Conservation (phyloP, 2,329 filamentous ascomycete genomes). For the Scortechinia acanthostroma region DNA sequence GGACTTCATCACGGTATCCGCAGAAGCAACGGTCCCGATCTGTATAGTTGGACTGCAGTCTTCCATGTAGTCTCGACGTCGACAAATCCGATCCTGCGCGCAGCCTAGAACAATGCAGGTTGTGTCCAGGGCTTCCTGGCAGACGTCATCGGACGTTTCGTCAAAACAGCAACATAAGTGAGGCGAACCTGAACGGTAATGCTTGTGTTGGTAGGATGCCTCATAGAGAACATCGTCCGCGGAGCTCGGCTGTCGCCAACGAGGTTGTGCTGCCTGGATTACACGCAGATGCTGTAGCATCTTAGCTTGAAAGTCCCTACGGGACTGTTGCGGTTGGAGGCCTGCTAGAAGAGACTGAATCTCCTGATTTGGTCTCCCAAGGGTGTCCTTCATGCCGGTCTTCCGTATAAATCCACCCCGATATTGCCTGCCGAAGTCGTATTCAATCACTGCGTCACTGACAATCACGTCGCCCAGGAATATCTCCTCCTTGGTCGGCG, state of each 20-base stretch:
- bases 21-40: slow-evolving; percentile 14
- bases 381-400: slow-evolving; percentile 8
- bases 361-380: slow-evolving; percentile 8
- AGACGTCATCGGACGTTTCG: slow-evolving; percentile 9
- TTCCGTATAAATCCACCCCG: slow-evolving; percentile 9
- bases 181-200: slow-evolving; percentile 8
- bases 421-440: slow-evolving; percentile 16
- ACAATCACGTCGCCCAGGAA: slow-evolving; percentile 23
- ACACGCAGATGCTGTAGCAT: slow-evolving; percentile 8
- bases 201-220: slow-evolving; percentile 17
- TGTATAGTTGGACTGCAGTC: neutral
- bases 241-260: slow-evolving; percentile 16
- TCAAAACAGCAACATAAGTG: neutral
- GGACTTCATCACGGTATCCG: slow-evolving; percentile 24
- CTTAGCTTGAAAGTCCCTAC: slow-evolving; percentile 7
- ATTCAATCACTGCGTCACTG: slow-evolving; percentile 16
- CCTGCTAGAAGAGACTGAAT: slow-evolving; percentile 15
- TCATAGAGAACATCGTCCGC: slow-evolving; percentile 14
- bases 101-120: slow-evolving; percentile 17
- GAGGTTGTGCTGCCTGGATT: slow-evolving; percentile 3
- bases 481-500: slow-evolving; percentile 5
- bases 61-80: slow-evolving; percentile 2
- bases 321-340: slow-evolving; percentile 6
- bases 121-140: slow-evolving; percentile 9
- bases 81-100: slow-evolving; percentile 8